A percentile compares a stretch with the other conserved stretches of the same genome.
Conservation (phyloP, 2,329 filamentous ascomycete genomes). For the Stagonosporopsis tanaceti region DNA sequence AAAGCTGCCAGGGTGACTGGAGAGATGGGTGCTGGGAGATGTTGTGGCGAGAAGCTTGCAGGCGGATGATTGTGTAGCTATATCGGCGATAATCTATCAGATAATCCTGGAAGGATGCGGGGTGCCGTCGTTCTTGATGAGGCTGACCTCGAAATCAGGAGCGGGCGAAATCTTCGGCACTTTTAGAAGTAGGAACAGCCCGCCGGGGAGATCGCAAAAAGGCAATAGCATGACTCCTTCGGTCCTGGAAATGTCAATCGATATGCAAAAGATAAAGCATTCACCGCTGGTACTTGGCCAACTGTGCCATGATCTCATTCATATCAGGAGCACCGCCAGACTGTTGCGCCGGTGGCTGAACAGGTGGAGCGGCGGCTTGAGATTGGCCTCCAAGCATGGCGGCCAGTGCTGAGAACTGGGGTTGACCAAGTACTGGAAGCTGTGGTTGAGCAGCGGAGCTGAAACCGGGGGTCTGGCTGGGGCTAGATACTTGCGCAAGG, state of each 20-base stretch:
- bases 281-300: constrained; percentile 69
- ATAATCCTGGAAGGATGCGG: not conserved
- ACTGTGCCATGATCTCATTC: constrained; percentile 77
- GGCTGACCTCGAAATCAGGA: constrained; percentile 3
- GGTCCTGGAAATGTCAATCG: not conserved
- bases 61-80: not conserved
- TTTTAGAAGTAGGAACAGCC: constrained; percentile 8
- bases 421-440: constrained; percentile 38
- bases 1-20: not conserved
- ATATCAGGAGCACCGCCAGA: constrained; percentile 57
- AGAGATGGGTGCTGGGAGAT: not conserved
- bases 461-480: constrained; percentile 37
- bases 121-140: constrained; percentile 1
- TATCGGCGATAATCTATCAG: not conserved
- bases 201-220: constrained; percentile 4
- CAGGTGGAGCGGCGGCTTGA: constrained; percentile 38
- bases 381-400: constrained; percentile 37
- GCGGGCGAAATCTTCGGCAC: constrained; percentile 3
- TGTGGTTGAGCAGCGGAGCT: constrained; percentile 28
- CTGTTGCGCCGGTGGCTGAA: constrained; percentile 38
- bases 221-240: not conserved
- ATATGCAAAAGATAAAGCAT: constrained; percentile 6
- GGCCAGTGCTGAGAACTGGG: constrained; percentile 42
- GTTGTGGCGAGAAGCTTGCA: not conserved
- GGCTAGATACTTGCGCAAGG: constrained; percentile 44